Evolutionary conservation across 495 filamentous ascomycete genomes (phyloP).

Genomic region (Cenococcum geophilum): DNA sequence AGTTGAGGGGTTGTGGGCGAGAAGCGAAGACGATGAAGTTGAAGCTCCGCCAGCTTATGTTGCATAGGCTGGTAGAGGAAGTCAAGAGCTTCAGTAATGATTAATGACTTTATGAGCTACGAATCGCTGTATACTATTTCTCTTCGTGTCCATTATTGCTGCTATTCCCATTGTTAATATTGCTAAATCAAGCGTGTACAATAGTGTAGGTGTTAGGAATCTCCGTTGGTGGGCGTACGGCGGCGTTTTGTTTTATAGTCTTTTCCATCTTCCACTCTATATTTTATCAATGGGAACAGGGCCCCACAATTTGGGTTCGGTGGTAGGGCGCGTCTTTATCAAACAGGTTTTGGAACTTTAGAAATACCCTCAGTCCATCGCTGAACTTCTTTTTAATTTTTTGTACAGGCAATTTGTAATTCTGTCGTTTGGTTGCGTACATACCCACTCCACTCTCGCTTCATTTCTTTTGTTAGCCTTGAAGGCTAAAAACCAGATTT

Average conservation of each 20-base stretch:
- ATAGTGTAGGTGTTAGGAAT: too few species aligned
- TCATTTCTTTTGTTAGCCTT: too few species aligned
- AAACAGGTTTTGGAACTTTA: background rate
- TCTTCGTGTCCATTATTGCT: too few species aligned
- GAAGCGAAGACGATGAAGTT: constrained; percentile 14
- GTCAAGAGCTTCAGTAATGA: background rate
- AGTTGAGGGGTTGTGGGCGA: constrained; percentile 12
- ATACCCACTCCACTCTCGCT: too few species aligned
- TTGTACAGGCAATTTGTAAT: background rate
- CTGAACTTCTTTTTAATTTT: background rate
- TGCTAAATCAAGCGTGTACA: too few species aligned
- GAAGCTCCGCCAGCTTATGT: constrained; percentile 31
- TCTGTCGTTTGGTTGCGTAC: too few species aligned
- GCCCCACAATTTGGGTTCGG: background rate
- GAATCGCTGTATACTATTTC: background rate
- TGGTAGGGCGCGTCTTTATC: background rate
- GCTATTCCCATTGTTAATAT: too few species aligned
- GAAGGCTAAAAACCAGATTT: too few species aligned
- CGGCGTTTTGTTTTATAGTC: too few species aligned
- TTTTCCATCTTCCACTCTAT: background rate
- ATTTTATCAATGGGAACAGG: background rate
- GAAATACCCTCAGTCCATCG: background rate
- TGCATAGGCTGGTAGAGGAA: constrained; percentile 10
- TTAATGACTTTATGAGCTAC: background rate
- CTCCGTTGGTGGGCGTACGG: too few species aligned